A percentile compares a stretch with the other conserved stretches of the same genome.
Conservation (phyloP, 768 basidiomycete genomes). For the Inosperma sp. region DNA sequence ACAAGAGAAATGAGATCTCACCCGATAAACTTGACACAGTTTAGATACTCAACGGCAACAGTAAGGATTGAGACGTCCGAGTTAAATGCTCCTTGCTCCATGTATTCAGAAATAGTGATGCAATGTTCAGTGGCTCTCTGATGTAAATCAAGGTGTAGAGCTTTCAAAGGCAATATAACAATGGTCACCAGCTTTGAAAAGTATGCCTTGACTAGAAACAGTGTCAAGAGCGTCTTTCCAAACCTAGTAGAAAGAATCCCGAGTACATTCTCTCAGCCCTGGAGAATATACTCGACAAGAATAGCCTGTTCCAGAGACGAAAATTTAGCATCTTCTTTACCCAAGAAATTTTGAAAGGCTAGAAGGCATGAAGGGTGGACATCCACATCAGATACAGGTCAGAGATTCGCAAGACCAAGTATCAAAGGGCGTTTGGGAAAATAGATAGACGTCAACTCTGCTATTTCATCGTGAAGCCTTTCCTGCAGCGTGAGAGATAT, state of each 20-base stretch:
- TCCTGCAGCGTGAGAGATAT: not conserved
- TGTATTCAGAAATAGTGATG: not conserved
- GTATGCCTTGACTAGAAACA: not conserved
- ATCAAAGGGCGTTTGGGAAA: not conserved
- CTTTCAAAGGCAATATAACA: not conserved
- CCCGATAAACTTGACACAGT: not conserved
- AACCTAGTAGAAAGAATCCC: not conserved
- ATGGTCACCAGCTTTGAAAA: not conserved
- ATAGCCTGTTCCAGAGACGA: constrained; percentile 1
- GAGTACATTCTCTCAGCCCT: not conserved
- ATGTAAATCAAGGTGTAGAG: constrained; percentile 1
- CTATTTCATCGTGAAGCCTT: not conserved
- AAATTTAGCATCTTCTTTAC: not conserved
- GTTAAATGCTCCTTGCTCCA: not conserved
- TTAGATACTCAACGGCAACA: not conserved
- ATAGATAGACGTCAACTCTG: not conserved
- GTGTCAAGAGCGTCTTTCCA: constrained; percentile 1
- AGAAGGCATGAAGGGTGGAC: not conserved
- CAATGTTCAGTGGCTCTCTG: not conserved
- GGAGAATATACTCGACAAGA: not conserved
- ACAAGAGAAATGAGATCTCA: not conserved
- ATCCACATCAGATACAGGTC: not conserved
- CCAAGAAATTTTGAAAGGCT: not conserved
- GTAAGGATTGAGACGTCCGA: not conserved
- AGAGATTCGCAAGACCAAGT: not conserved